A percentile compares a stretch with the other conserved stretches of the same genome.
phyloP scores from a whole-genome alignment of 139 green algal genomes.

The Mychonastes homosphaera region DNA sequence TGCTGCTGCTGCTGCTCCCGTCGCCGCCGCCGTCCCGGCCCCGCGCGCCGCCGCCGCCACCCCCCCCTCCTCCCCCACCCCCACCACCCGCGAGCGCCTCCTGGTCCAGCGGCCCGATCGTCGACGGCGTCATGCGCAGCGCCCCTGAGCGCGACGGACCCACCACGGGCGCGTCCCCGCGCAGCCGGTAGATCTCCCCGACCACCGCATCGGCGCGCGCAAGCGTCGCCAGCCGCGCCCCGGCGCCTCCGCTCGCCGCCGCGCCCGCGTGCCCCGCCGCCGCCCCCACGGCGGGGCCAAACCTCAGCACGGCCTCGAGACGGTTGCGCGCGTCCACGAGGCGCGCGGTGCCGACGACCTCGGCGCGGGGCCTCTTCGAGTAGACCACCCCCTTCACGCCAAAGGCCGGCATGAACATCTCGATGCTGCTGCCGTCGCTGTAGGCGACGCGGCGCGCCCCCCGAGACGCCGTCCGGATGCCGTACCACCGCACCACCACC shows the following conservation, averaged over 20 bases:
- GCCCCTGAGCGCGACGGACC: no score
- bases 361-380: slow-evolving; percentile 25
- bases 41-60: no score
- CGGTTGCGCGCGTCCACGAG: slow-evolving; percentile 37
- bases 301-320: slow-evolving; percentile 28
- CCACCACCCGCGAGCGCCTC: no score
- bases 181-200: slow-evolving; percentile 37
- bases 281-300: slow-evolving; percentile 26
- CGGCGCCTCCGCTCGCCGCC: neutral
- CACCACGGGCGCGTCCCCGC: neutral
- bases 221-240: slow-evolving; percentile 22
- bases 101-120: no score
- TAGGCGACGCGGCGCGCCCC: slow-evolving; percentile 54
- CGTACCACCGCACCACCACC: slow-evolving; percentile 47
- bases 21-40: no score
- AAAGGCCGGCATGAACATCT: slow-evolving; percentile 23
- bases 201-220: slow-evolving; percentile 43
- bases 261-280: no score
- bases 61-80: no score
- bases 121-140: no score
- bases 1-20: no score
- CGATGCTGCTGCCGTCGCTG: slow-evolving; percentile 47
- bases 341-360: slow-evolving; percentile 37
- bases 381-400: slow-evolving; percentile 27
- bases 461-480: slow-evolving; percentile 58